These are phyloP conservation scores for Chytriomyces confervae DNA, from an alignment of 192 early-diverging fungal genomes.

Conservation along the genomic window DNA sequence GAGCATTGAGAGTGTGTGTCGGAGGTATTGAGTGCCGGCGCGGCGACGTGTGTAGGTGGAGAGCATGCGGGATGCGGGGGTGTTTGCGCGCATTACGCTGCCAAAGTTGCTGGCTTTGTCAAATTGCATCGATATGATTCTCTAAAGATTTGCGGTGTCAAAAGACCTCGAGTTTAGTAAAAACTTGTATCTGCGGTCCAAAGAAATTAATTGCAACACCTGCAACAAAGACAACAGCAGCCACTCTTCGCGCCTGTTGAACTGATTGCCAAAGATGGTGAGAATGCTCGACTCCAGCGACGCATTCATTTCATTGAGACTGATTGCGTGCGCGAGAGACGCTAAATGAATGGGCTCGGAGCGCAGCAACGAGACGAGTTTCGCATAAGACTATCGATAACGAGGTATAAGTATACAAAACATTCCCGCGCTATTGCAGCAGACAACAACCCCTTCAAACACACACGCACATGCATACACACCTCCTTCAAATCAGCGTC, in stretches of 20 bases:
- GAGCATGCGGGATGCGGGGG: slow-evolving; percentile 96
- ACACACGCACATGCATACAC: too few species aligned
- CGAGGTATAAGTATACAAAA: too few species aligned
- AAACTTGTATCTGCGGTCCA: neutral
- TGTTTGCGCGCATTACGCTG: slow-evolving; percentile 90
- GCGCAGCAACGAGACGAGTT: slow-evolving; percentile 91
- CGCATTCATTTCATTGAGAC: slow-evolving; percentile 89
- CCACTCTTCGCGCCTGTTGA: slow-evolving; percentile 95
- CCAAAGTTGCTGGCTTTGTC: slow-evolving; percentile 85
- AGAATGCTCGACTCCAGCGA: slow-evolving; percentile 96
- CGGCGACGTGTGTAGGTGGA: slow-evolving; percentile 93
- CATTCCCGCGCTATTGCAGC: slow-evolving; percentile 11
- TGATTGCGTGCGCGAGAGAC: slow-evolving; percentile 80
- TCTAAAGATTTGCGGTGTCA: slow-evolving; percentile 42
- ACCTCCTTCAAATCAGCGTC: too few species aligned
- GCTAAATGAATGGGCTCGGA: slow-evolving; percentile 94
- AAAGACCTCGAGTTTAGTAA: neutral
- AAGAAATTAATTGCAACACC: slow-evolving; percentile 47
- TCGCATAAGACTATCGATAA: slow-evolving; percentile 78
- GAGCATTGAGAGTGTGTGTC: slow-evolving; percentile 77
- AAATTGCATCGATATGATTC: slow-evolving; percentile 88
- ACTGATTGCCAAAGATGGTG: slow-evolving; percentile 95
- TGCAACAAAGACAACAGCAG: slow-evolving; percentile 95
- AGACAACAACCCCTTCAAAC: neutral
- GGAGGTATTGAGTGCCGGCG: slow-evolving; percentile 91